phyloP scores from a whole-genome alignment of 176 grass and related monocot genomes.

The Typha latifolia region DNA sequence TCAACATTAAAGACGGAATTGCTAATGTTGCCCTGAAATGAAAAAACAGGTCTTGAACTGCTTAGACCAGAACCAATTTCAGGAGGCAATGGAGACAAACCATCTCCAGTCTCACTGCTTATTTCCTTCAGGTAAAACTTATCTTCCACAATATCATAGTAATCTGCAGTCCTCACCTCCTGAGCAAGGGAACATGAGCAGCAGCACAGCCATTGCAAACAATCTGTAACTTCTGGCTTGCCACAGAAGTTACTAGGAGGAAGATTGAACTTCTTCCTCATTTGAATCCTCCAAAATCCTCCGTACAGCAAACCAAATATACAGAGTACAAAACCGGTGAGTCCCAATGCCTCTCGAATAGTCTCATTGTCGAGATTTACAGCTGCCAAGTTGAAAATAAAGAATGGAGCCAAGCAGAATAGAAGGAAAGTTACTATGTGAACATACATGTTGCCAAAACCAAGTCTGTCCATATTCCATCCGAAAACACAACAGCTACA shows the following conservation, averaged over 20 bases:
- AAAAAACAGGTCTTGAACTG: constrained; percentile 5
- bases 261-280: constrained; percentile 56
- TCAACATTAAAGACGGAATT: constrained; percentile 2
- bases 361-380: constrained; percentile 55
- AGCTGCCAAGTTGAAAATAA: constrained; percentile 73
- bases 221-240: constrained; percentile 40
- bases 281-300: constrained; percentile 88
- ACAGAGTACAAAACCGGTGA: constrained; percentile 50
- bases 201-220: constrained; percentile 54
- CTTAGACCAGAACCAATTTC: constrained; percentile 7
- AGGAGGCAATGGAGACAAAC: background rate
- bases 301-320: constrained; percentile 57
- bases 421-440: constrained; percentile 65
- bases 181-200: constrained; percentile 57
- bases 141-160: constrained; percentile 44
- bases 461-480: constrained; percentile 61
- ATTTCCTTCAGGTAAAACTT: constrained; percentile 15
- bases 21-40: constrained; percentile 6
- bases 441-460: constrained; percentile 73
- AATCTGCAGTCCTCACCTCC: constrained; percentile 64
- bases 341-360: constrained; percentile 30
- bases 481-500: constrained; percentile 86
- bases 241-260: constrained; percentile 37
- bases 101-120: background rate
- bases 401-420: constrained; percentile 70